Evolutionary conservation across 2,329 filamentous ascomycete species (phyloP), one percentile per base, ranked within the genome.

Genomic region (Cryphonectria japonica): DNA sequence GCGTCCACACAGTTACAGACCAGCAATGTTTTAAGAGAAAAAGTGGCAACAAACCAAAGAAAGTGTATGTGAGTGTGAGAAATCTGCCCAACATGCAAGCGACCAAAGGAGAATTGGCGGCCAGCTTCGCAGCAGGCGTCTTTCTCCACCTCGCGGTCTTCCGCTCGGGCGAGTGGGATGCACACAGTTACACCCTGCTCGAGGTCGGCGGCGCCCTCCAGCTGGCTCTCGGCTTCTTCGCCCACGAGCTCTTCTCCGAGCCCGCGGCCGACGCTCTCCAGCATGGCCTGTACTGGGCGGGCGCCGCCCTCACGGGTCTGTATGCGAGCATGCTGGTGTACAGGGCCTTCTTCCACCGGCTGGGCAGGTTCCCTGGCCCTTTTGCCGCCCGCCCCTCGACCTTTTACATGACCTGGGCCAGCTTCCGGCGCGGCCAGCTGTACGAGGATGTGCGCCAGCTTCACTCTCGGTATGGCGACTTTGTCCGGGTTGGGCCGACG

Each of bases 401-500:
- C 13, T 72, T 75, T 22, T 75, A 74, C 68, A 75, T 75, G 61
- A 75, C 73, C 2, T 71, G 50, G 14, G 39, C 39, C 22, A 71
- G 69, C 11, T 70, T 57, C 74, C 75, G 65, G 74, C 77, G 65
- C 59, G 67, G 60, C 66, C 76, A 69, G 74, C 74, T 67, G 69
- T 76, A 66, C 73, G 76, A 72, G 67, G 74, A 76, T n/a, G 72
- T 75, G 26, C 73, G 74, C 69, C 70, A 69, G 22, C 68, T 75
- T 19, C 75, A 75, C 62, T 46, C n/a, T 2, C 70, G 71, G 32
- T 71, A 76, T 57, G 75, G 75, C 19, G 75, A 76, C 29, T 73
- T 72, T 39, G 73, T 75, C 14, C 63, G 71, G n/a, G 64, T 70
- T 73, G 78, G 77, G 3, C 79, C 79, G 1, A 76, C 74, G 1